phyloP scores from a whole-genome alignment of 805 yeast species.

The Lipomyces sp. region DNA sequence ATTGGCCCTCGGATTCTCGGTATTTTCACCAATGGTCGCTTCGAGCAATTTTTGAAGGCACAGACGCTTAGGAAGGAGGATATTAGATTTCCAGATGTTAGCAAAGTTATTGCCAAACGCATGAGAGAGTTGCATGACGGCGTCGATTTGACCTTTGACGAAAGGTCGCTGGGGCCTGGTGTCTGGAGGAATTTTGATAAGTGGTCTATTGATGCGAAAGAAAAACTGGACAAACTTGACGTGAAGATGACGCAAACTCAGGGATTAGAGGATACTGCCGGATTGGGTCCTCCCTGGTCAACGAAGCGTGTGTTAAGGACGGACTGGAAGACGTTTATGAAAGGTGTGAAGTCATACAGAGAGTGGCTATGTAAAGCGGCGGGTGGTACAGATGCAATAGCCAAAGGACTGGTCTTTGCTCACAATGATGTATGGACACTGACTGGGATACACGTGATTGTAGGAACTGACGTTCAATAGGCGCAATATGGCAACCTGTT shows the following conservation, averaged over 20 bases:
- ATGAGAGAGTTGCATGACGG: conserved; percentile 93
- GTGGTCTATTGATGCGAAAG: conserved; percentile 64
- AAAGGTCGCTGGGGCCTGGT: conserved; percentile 63
- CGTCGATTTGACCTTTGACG: conserved; percentile 64
- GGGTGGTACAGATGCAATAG: conserved; percentile 49
- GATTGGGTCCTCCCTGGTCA: conserved; percentile 23
- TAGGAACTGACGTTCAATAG: conserved; percentile 7
- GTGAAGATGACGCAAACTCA: conserved; percentile 45
- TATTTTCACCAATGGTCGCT: conserved; percentile 87
- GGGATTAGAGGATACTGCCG: not conserved
- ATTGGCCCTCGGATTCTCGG: conserved; percentile 92
- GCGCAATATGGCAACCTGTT: conserved; percentile 94
- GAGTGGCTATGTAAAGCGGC: conserved; percentile 64
- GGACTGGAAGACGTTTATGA: conserved; percentile 57
- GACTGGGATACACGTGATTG: not conserved
- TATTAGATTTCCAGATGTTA: conserved; percentile 73
- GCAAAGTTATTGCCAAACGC: conserved; percentile 88
- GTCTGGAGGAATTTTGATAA: conserved; percentile 71
- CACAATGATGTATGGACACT: conserved; percentile 69
- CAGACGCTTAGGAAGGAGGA: conserved; percentile 73
- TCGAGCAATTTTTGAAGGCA: conserved; percentile 90
- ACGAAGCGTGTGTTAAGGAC: conserved; percentile 41
- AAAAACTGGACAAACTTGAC: conserved; percentile 51
- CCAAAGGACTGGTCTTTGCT: conserved; percentile 71
- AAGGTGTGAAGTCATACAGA: conserved; percentile 57